Base-by-base conservation (phyloP, 2,329 filamentous ascomycete species). In the Hymenoscyphus scutula region DNA sequence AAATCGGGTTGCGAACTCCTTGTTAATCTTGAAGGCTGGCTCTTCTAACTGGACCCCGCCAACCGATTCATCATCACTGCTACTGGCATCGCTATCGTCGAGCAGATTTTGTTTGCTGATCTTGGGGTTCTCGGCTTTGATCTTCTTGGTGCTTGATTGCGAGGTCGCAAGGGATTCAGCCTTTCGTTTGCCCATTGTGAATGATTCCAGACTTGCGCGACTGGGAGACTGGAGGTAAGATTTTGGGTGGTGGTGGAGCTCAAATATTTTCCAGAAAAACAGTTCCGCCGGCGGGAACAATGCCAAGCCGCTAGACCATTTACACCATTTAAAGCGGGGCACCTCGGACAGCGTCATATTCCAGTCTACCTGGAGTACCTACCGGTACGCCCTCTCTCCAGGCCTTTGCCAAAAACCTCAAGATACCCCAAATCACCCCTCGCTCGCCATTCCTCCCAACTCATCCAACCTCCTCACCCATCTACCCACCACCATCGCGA, bases 1-100 rank as follows among this genome's bases (percentile, higher is more conserved):
- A 71, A 97, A 98, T 48, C 91, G 84, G 69, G 85, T 86, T 53
- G 95, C 95, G 76, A 89, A 99, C 59, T 96, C 91, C 74, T 92
- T 82, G 76, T 99, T 98, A 77, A 99, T 88, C 74, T 90, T 92
- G 75, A 98, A 84, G 32, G 76, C 75, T 41, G 74, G 71, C 11
- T 48, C 41, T 48, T 72, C 67, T 62, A 73, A 75, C 68, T 69
- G 72, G 71, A 68, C 76, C 72, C 71, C 74, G 59, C 72, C 73
- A 59, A 68, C 70, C 58, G 72, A 74, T 29, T 76, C 74, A 53
- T 73, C 68, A 11, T 74, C 74, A 17, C 69, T 71, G 53, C 69
- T 70, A 41, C 68, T 65, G 5, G 76, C 74, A 62, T 75, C 74
- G 51, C 75, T 76, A 61, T 86, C 84, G 67, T 86, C 84, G 56